These are phyloP conservation scores for Penicillium daleae DNA, from an alignment of 495 filamentous ascomycete genomes.

Conservation along the genomic window DNA sequence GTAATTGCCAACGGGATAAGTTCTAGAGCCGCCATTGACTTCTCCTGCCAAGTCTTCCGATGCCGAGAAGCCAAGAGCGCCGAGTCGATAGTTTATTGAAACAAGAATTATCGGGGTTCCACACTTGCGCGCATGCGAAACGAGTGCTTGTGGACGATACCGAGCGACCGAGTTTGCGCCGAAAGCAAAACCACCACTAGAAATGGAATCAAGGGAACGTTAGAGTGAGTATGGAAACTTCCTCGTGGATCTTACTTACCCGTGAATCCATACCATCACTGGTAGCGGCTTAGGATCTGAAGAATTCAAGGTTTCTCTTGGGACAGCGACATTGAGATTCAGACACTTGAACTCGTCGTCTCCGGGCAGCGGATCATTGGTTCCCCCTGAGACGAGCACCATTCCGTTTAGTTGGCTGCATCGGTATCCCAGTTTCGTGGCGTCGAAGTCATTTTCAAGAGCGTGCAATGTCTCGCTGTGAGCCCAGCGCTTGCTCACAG, in stretches of 20 bases:
- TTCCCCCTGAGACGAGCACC: background rate
- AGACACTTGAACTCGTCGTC: background rate
- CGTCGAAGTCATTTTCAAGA: background rate
- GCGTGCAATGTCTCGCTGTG: background rate
- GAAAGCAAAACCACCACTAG: constrained; percentile 12
- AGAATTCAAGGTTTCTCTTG: background rate
- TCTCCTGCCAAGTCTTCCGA: constrained; percentile 8
- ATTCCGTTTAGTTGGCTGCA: background rate
- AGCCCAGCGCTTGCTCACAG: background rate
- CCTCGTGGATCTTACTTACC: background rate
- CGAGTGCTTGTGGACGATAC: constrained; percentile 10
- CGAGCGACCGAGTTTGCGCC: constrained; percentile 15
- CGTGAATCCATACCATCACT: constrained; percentile 8
- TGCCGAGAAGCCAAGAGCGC: constrained; percentile 10
- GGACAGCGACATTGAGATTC: background rate
- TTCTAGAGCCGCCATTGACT: constrained; percentile 1
- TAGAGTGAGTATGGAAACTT: background rate
- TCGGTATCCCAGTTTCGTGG: background rate
- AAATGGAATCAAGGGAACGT: background rate
- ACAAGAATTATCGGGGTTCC: constrained; percentile 12
- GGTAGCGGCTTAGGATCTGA: background rate
- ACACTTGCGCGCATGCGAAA: constrained; percentile 2
- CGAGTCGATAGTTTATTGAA: constrained; percentile 13
- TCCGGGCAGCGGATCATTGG: background rate
- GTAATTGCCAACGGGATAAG: constrained; percentile 3